Evolutionary conservation across 192 early-diverging fungal genomes (phyloP), one percentile per base, ranked within the genome.

Genomic region (Coemansia pectinata): DNA sequence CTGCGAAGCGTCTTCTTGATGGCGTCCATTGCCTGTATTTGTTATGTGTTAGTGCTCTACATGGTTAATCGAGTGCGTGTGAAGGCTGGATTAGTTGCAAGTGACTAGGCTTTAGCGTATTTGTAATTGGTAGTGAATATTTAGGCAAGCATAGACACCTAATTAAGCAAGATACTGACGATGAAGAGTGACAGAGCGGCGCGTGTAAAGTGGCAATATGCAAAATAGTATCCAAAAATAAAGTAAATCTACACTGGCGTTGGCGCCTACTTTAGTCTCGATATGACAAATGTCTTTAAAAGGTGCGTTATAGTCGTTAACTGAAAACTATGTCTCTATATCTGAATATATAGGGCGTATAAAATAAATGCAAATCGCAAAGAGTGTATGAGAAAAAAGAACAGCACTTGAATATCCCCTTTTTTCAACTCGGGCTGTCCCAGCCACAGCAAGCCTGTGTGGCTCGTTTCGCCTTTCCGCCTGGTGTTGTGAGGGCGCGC

Each of bases 1-100:
- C 66, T 70, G 19, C 62, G 50, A 33, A 77, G 31, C 17, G 38
- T 9, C 12, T 50, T 62, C 36, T 65, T 44, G 23, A 73, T 31
- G 10, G 27, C 25, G 4, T 67, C 62, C 63, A 72, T 72, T 29
- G 25, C 53, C 27, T 12, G 14, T 15, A 55, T 15, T 29, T 1
- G 15, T 4, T 17, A 55, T 55, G 27, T 11, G 12, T 50, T 50
- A 27, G 53, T 31, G 31, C 27, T 55, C 53, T 55, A 55, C 53
- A 17, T 0, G 3, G 3, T 19, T 19, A 31, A 29, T 12, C 12
- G 1, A 0, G 4, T 0, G 12, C 14, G 10, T 31, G 53, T 31
- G 12, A 31, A 19, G 7, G 47, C 8, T 50, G n/a, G n/a, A 55
- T 55, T 53, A 53, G 50, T 17, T 27, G 25, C 25, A 50, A 50